These are phyloP conservation scores for Hippophae gyantsensis DNA, from an alignment of 306 rosid species.

Conservation along the genomic window DNA sequence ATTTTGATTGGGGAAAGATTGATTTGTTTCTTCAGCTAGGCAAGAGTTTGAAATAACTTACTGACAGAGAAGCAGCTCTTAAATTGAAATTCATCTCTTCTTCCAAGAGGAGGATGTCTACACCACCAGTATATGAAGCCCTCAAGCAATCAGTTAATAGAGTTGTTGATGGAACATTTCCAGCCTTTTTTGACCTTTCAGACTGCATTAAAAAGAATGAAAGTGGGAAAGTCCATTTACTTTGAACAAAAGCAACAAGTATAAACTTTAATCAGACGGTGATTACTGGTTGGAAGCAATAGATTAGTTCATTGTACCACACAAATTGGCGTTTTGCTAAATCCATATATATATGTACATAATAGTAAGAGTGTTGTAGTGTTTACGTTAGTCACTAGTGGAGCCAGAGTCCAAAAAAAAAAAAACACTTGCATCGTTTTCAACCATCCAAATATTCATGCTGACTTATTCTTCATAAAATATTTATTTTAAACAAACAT, in stretches of 20 bases:
- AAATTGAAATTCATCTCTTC: conserved; percentile 68
- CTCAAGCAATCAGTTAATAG: conserved; percentile 55
- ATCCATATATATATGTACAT: too few species aligned
- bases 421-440: not conserved
- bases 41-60: conserved; percentile 22
- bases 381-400: not conserved
- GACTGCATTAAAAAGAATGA: conserved; percentile 37
- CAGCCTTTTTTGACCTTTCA: conserved; percentile 77
- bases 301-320: too few species aligned
- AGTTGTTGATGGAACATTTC: conserved; percentile 66
- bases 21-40: conserved; percentile 1
- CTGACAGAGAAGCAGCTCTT: conserved; percentile 59
- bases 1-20: not conserved
- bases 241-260: not conserved
- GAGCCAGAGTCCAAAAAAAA: not conserved
- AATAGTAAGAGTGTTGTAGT: too few species aligned
- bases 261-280: too few species aligned
- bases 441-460: not conserved
- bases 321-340: too few species aligned
- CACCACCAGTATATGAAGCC: conserved; percentile 54
- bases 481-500: conserved; percentile 2
- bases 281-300: too few species aligned
- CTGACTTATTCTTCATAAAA: conserved; percentile 1
- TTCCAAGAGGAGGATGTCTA: conserved; percentile 67
- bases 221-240: not conserved